Conservation (phyloP, 495 filamentous ascomycete genomes). For the Parmelia sp. region DNA sequence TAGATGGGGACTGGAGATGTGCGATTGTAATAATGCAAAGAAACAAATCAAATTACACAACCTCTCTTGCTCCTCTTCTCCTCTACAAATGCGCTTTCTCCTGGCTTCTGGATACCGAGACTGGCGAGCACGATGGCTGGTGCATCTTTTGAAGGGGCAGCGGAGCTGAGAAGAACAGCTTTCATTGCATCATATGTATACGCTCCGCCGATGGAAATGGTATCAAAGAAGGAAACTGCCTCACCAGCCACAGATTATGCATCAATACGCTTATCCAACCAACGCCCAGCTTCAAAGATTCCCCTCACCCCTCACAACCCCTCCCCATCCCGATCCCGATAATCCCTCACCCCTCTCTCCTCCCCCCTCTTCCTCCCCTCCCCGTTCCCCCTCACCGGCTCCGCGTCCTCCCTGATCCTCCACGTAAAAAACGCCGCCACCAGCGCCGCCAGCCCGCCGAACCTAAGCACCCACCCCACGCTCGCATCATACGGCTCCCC, state of each 20-base stretch:
- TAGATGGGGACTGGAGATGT: not conserved
- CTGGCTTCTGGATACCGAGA: too few relatives aligned
- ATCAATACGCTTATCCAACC: not conserved
- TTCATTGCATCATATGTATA: not conserved
- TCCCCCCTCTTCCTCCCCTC: slow-evolving; percentile 3
- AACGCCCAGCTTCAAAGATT: too few relatives aligned
- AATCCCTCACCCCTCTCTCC: not conserved
- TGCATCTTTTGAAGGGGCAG: not conserved
- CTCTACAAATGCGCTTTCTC: too few relatives aligned
- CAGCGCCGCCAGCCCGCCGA: slow-evolving; percentile 71
- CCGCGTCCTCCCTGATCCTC: slow-evolving; percentile 37
- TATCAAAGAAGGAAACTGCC: not conserved
- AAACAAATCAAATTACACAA: too few relatives aligned
- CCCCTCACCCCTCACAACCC: too few relatives aligned
- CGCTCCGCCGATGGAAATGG: not conserved
- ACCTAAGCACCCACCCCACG: slow-evolving; percentile 75
- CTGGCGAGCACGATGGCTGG: too few relatives aligned
- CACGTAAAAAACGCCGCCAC: slow-evolving; percentile 63
- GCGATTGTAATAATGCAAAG: not conserved
- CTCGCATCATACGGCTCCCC: slow-evolving; percentile 77
- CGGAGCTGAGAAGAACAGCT: not conserved
- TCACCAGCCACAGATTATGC: not conserved
- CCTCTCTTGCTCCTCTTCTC: too few relatives aligned
- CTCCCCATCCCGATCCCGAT: slow-evolving; percentile 1
- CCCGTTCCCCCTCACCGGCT: slow-evolving; percentile 2